Percentiles rank a stretch among this genome's conserved stretches.
Conservation (phyloP, 768 basidiomycete genomes). For the Lentinula detonsa region DNA sequence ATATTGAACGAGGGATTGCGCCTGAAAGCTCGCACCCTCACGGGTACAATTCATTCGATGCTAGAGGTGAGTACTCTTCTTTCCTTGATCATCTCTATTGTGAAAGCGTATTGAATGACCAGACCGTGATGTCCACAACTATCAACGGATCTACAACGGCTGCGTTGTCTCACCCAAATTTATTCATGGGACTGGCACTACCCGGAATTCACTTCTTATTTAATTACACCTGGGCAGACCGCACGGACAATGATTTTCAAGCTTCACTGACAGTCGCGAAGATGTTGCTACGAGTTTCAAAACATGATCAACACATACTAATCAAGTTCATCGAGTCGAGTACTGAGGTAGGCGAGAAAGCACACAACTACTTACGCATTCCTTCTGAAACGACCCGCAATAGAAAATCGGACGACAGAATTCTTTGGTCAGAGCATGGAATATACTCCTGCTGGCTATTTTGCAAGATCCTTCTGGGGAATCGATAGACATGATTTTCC, state of each 20-base stretch:
- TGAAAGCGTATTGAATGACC: background rate
- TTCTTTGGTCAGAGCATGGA: conserved; percentile 57
- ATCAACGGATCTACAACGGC: conserved; percentile 20
- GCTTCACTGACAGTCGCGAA: conserved; percentile 46
- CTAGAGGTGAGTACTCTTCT: conserved; percentile 41
- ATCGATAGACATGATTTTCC: conserved; percentile 37
- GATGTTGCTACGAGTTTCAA: conserved; percentile 44
- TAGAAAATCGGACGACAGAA: conserved; percentile 29
- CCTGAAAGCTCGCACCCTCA: conserved; percentile 42
- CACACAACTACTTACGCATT: background rate
- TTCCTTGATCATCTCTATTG: background rate
- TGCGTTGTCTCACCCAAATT: conserved; percentile 23
- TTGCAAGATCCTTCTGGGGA: conserved; percentile 33
- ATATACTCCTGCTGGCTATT: conserved; percentile 50
- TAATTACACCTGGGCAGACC: conserved; percentile 39
- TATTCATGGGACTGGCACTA: conserved; percentile 37
- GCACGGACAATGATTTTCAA: conserved; percentile 45
- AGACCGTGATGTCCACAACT: conserved; percentile 25
- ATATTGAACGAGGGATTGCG: conserved; percentile 47
- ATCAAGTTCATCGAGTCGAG: conserved; percentile 29
- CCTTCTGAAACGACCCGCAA: background rate
- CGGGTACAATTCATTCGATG: conserved; percentile 43
- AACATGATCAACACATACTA: conserved; percentile 35
- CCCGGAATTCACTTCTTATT: conserved; percentile 51
- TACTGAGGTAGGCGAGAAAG: conserved; percentile 24